phyloP scores from a whole-genome alignment of 75 land plant species.

The Cryptomeria japonica region DNA sequence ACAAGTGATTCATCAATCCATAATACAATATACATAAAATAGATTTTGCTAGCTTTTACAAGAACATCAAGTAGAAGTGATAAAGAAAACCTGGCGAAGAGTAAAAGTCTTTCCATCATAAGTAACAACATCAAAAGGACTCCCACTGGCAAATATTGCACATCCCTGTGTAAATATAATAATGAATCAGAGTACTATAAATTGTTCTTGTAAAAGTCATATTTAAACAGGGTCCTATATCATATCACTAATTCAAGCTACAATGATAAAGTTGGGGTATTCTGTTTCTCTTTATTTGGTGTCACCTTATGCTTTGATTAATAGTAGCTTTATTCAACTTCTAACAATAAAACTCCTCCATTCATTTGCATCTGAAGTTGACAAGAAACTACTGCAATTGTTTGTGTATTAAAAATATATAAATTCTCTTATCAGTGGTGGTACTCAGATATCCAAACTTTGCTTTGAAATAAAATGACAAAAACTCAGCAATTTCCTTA shows the following conservation, averaged over 20 bases:
- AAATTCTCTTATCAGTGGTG: neutral
- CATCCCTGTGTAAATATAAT: conserved; percentile 59
- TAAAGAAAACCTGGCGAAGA: conserved; percentile 70
- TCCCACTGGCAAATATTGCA: conserved; percentile 92
- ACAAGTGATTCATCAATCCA: neutral
- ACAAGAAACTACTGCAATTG: neutral
- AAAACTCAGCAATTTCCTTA: neutral
- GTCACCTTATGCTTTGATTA: no score
- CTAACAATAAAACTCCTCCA: no score
- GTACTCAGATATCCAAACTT: neutral
- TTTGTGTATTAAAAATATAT: neutral
- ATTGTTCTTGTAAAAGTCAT: neutral
- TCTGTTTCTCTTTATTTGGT: no score
- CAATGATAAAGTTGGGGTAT: no score
- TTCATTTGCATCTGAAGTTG: neutral
- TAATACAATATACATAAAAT: neutral
- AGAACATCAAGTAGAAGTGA: neutral
- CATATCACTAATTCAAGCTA: neutral
- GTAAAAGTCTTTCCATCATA: conserved; percentile 63
- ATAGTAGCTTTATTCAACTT: no score
- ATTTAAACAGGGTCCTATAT: neutral
- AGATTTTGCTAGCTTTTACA: neutral
- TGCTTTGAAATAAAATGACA: neutral
- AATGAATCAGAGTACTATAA: neutral
- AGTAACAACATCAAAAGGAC: conserved; percentile 90